Evolutionary conservation across 345 rosid species (phyloP).

Genomic region (Acer yangbiense): DNA sequence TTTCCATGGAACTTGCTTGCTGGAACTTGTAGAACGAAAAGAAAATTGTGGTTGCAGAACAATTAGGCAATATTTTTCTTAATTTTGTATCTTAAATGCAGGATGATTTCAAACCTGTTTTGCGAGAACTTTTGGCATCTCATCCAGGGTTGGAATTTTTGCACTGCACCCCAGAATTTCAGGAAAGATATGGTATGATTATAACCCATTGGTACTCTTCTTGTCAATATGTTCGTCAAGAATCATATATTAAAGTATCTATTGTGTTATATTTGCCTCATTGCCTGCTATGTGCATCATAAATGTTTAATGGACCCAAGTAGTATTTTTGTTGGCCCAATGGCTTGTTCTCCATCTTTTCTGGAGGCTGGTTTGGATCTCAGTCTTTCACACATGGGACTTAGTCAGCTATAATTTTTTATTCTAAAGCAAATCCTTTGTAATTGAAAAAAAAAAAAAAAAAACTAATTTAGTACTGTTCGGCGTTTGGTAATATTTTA

Average conservation of each 20-base stretch:
- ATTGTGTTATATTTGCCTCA: background rate
- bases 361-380: slow-evolving; percentile 2
- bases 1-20: background rate
- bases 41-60: slow-evolving; percentile 1
- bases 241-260: background rate
- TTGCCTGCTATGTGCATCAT: background rate
- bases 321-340: background rate
- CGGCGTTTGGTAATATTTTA: too few relatives aligned
- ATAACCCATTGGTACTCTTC: background rate
- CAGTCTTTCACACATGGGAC: background rate
- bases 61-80: background rate
- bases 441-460: too few relatives aligned
- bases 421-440: background rate
- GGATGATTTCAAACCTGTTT: slow-evolving; percentile 93
- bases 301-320: background rate
- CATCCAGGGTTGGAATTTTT: slow-evolving; percentile 97
- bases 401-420: background rate
- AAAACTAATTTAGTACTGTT: too few relatives aligned
- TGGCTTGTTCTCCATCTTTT: background rate
- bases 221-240: background rate
- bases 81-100: slow-evolving; percentile 27
- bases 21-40: background rate
- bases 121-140: slow-evolving; percentile 82
- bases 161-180: slow-evolving; percentile 98
- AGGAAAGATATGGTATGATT: slow-evolving; percentile 92